Conservation (phyloP, 352 stramenopile species). For the Pythium biforme region DNA sequence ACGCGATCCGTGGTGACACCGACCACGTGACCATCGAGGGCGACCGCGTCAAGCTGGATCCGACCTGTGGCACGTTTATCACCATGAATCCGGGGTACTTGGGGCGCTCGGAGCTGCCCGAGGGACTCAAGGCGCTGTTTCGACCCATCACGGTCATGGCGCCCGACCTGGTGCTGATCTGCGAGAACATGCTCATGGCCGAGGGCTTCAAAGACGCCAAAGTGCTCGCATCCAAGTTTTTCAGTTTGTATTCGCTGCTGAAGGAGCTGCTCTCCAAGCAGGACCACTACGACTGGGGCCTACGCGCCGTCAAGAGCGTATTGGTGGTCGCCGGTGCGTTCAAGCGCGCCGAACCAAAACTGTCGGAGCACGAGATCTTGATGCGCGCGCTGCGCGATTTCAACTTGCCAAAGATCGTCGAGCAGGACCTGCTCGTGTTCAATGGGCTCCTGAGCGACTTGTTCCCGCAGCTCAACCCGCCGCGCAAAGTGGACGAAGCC, state of each 20-base stretch:
- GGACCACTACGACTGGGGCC: slow-evolving; percentile 95
- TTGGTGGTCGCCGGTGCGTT: slow-evolving; percentile 92
- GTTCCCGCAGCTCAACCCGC: slow-evolving; percentile 90
- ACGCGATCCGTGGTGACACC: slow-evolving; percentile 89
- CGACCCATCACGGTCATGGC: slow-evolving; percentile 96
- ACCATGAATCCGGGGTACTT: slow-evolving; percentile 97
- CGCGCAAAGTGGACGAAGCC: slow-evolving; percentile 82
- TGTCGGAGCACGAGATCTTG: slow-evolving; percentile 91
- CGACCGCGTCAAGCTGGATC: slow-evolving; percentile 86
- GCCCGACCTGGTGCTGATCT: slow-evolving; percentile 95
- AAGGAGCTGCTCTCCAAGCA: slow-evolving; percentile 93
- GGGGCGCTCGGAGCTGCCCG: slow-evolving; percentile 91
- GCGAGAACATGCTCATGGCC: slow-evolving; percentile 97
- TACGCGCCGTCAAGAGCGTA: slow-evolving; percentile 94
- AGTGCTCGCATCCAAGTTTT: slow-evolving; percentile 93
- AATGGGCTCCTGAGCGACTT: slow-evolving; percentile 92
- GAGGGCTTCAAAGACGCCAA: slow-evolving; percentile 94
- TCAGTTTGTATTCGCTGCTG: slow-evolving; percentile 92
- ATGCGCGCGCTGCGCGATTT: slow-evolving; percentile 96
- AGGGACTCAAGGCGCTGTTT: slow-evolving; percentile 94
- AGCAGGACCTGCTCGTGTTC: slow-evolving; percentile 93
- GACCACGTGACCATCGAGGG: slow-evolving; percentile 90
- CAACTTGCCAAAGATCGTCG: slow-evolving; percentile 95
- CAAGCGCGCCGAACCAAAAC: slow-evolving; percentile 91
- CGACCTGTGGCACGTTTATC: slow-evolving; percentile 93